A percentile compares a stretch with the other conserved stretches of the same genome.
These are phyloP conservation scores for Blastocystis sp. DNA, from an alignment of 352 stramenopile genomes.

Conservation along the genomic window DNA sequence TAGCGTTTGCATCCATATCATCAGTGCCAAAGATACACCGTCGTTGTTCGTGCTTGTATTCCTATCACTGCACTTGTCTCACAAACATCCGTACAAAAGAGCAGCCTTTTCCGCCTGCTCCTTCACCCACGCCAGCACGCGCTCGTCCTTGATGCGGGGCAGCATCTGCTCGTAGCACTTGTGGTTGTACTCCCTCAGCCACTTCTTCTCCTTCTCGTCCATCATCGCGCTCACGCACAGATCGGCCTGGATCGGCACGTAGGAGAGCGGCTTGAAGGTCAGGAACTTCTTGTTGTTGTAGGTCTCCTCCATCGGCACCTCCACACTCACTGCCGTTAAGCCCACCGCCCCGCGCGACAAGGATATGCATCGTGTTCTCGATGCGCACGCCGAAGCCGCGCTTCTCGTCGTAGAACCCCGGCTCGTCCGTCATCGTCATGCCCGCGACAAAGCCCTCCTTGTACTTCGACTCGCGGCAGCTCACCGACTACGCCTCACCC, in stretches of 20 bases:
- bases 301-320: conserved; percentile 69
- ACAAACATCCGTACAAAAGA: conserved; percentile 34
- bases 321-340: conserved; percentile 69
- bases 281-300: conserved; percentile 83
- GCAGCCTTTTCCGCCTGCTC: conserved; percentile 70
- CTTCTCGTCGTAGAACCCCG: conserved; percentile 91
- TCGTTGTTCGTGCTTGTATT: too few relatives aligned
- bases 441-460: conserved; percentile 77
- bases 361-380: conserved; percentile 92
- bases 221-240: conserved; percentile 89
- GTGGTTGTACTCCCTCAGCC: conserved; percentile 84
- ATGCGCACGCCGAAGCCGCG: conserved; percentile 87
- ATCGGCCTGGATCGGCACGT: conserved; percentile 95
- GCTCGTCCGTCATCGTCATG: conserved; percentile 97
- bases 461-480: not conserved
- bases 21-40: too few relatives aligned
- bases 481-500: conserved; percentile 1
- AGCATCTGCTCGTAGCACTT: conserved; percentile 80
- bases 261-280: conserved; percentile 91
- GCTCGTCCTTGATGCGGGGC: conserved; percentile 78
- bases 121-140: conserved; percentile 75
- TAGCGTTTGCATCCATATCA: too few relatives aligned
- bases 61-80: not conserved
- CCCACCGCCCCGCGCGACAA: conserved; percentile 77
- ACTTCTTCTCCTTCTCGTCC: conserved; percentile 84